These are phyloP conservation scores for Vanilla planifolia DNA, from an alignment of 106 monocot species.

Conservation along the genomic window DNA sequence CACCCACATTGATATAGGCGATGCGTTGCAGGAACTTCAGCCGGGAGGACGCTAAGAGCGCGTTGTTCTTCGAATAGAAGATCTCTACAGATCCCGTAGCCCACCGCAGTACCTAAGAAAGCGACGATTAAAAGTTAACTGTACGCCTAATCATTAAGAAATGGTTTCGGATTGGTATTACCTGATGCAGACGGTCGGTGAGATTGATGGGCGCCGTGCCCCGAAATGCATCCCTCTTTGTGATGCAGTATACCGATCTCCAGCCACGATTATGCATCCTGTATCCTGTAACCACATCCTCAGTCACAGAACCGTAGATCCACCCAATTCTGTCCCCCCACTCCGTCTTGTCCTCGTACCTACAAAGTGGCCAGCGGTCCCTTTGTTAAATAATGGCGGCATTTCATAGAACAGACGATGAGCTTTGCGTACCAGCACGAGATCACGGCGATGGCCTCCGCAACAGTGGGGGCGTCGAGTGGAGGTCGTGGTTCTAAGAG, in stretches of 20 bases:
- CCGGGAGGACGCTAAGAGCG: slow-evolving; percentile 41
- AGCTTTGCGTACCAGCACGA: slow-evolving; percentile 47
- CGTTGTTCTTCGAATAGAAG: slow-evolving; percentile 87
- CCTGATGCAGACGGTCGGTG: slow-evolving; percentile 89
- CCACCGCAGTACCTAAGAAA: slow-evolving; percentile 65
- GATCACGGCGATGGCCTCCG: slow-evolving; percentile 83
- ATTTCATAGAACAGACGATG: no score
- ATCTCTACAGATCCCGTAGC: slow-evolving; percentile 92
- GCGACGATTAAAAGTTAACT: no score
- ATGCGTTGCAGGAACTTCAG: slow-evolving; percentile 85
- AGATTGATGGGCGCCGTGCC: slow-evolving; percentile 87
- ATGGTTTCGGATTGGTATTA: not conserved
- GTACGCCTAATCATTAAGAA: no score
- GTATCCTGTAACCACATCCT: slow-evolving; percentile 91
- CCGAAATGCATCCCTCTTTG: slow-evolving; percentile 78
- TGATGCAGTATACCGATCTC: slow-evolving; percentile 78
- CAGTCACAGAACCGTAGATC: slow-evolving; percentile 94
- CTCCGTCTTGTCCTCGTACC: slow-evolving; percentile 92
- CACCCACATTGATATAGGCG: slow-evolving; percentile 85
- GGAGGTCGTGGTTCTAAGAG: slow-evolving; percentile 50
- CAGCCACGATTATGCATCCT: slow-evolving; percentile 92
- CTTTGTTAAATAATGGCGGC: no score
- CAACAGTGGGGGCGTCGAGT: slow-evolving; percentile 69
- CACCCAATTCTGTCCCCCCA: slow-evolving; percentile 79
- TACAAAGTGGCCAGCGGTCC: not conserved